Evolutionary conservation across 108 stramenopile genomes (phyloP), one percentile per base, ranked within the genome.

Genomic region (Discostella stelligeroides): DNA sequence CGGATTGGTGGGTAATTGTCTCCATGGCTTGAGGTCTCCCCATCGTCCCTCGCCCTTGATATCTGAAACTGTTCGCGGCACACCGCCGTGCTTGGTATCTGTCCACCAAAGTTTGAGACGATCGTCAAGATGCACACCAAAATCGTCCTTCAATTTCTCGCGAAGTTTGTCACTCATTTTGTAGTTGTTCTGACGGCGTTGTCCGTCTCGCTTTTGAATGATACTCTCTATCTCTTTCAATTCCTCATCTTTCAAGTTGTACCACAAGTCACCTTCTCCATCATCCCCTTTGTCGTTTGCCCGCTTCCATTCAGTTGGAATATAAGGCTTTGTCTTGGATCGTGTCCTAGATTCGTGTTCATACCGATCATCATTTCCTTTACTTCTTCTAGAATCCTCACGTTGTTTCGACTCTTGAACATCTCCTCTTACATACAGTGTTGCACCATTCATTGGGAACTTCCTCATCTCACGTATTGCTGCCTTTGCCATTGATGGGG

Each of bases 51-150:
- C 90, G 10, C 90, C 90, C 50, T 94, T 94, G 54, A 89, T 72
- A 14, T 80, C 83, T 0, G 85, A 80, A 24, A 94, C 83, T 13
- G 69, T 24, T 42, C 69, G 64, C 6, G 92, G 92, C 41, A 89
- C 87, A 11, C 85, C 79, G 21, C 80, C 80, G 68, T 89, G 83
- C 11, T 76, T 68, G 12, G 79, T 73, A n/a, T 73, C 81, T 2
- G 72, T 81, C 92, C 92, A 94, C 92, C 92, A 94, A 66, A 91
- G 63, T 65, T 90, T 90, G 10, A 88, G 73, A 11, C 88, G 76
- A 65, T 94, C 92, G 49, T 94, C 92, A 2, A 91, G 47, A 60
- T 89, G 86, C 6, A 94, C 92, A 39, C 79, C 73, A 58, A 79
- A 78, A 14, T 81, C 61, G 7, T 57, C 27, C 64, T 91, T 88